Evolutionary conservation across 495 filamentous ascomycete genomes (phyloP), one percentile per base, ranked within the genome.

Genomic region (Friedmanniomyces simplex): DNA sequence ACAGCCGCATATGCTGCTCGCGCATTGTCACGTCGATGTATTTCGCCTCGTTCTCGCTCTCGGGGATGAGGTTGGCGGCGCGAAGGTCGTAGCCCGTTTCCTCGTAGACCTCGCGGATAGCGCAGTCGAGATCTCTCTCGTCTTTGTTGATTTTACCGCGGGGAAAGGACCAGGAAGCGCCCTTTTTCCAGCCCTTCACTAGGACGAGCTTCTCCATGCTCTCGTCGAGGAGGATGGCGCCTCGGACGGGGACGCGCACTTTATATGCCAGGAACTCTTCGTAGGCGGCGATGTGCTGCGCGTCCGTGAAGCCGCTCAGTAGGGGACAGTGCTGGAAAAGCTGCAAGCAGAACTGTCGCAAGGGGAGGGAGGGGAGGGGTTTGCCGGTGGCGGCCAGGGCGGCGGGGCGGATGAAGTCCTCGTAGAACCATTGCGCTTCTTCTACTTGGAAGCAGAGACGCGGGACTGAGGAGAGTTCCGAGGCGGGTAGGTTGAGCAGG

Each of bases 351-450:
- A 98, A 98, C 26, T 74, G 79, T 47, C 86, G 82, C 11, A 97
- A 79, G 36, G 82, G 82, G 71, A 97, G 82, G 1, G 86, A 88
- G 7, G 94, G 94, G 2, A 97, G 74, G 32, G 77, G 89, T 67
- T 96, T 88, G 37, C 61, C 61, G 10, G 49, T n/a, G 10, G 58
- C 61, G 1, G 52, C 52, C 14, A 32, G 28, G 10, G 50, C 57
- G 53, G 91, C 74, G 30, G 89, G 90, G 36, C 94, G 87, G 71
- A 98, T 87, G 67, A 97, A 98, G 72, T 98, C 93, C 72, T 97
- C 94, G 82, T 96, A 98, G 71, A 90, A 97, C 93, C 93, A 98
- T 86, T 98, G 93, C 67, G 93, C 93, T 67, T 96, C 94, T 72
- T 98, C 93, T 54, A 98, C 85, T 74, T 96, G 91, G 71, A 98